Evolutionary conservation across 768 basidiomycete genomes (phyloP).

Genomic region (Boletellus sp.): DNA sequence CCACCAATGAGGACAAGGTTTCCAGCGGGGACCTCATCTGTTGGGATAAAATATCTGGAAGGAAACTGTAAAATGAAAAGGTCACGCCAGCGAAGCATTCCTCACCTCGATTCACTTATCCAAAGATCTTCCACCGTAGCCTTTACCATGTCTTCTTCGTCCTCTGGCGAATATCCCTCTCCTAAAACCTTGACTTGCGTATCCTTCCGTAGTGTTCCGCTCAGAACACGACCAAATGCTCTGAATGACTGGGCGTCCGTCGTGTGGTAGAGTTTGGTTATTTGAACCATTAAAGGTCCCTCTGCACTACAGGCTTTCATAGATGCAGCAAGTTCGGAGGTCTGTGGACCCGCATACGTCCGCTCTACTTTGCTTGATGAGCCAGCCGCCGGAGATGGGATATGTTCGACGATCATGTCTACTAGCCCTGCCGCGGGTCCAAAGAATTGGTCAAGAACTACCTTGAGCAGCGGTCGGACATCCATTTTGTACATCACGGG

Average conservation of each 20-base stretch:
- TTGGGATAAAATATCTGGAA: conserved; percentile 81
- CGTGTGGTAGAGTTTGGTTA: conserved; percentile 94
- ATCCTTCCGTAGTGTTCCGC: conserved; percentile 84
- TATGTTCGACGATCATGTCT: conserved; percentile 86
- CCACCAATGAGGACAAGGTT: conserved; percentile 92
- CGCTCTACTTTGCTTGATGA: conserved; percentile 67
- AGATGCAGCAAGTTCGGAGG: conserved; percentile 66
- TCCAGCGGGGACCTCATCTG: conserved; percentile 85
- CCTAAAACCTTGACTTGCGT: conserved; percentile 92
- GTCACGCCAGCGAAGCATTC: background rate
- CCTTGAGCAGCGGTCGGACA: conserved; percentile 89
- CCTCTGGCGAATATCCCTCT: conserved; percentile 97
- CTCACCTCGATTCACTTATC: conserved; percentile 87
- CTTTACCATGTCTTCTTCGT: conserved; percentile 97
- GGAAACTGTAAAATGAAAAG: background rate
- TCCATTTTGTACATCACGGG: conserved; percentile 99
- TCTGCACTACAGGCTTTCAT: conserved; percentile 83
- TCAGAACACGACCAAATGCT: conserved; percentile 91
- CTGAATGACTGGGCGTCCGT: conserved; percentile 96
- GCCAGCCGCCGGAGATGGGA: conserved; percentile 74
- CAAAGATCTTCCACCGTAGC: conserved; percentile 81
- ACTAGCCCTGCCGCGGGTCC: conserved; percentile 85
- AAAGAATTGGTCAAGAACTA: conserved; percentile 93
- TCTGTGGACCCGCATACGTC: conserved; percentile 87
- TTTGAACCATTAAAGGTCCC: conserved; percentile 89